Conservation (phyloP, 139 green algal genomes). For the Gonium pectorale region DNA sequence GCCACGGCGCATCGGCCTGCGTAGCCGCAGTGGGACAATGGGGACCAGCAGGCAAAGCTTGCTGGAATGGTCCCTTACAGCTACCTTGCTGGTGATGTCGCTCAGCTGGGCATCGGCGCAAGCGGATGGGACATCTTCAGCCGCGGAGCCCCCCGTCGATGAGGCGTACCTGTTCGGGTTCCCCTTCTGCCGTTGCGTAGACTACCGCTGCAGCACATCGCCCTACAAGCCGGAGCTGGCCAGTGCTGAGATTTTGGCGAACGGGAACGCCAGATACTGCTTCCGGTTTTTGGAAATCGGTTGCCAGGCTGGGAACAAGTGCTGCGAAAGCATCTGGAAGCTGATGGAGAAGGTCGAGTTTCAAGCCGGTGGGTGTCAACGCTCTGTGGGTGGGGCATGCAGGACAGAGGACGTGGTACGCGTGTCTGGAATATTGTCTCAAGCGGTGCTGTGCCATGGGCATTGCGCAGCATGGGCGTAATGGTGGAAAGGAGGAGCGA, state of each 20-base stretch:
- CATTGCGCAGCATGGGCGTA: no score
- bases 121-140: not conserved
- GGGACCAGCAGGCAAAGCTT: constrained; percentile 33
- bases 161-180: constrained; percentile 36
- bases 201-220: constrained; percentile 31
- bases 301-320: constrained; percentile 9
- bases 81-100: not conserved
- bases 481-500: no score
- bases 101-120: not conserved
- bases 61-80: not conserved
- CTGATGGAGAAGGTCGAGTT: constrained; percentile 31
- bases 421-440: no score
- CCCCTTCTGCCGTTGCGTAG: constrained; percentile 20
- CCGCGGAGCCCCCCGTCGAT: not conserved
- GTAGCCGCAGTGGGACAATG: constrained; percentile 18
- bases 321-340: constrained; percentile 16
- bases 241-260: not conserved
- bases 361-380: not conserved
- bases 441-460: no score
- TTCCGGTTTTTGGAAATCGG: constrained; percentile 10
- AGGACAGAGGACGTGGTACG: not conserved
- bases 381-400: no score
- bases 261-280: constrained; percentile 17
- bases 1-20: no score
- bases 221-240: not conserved